Conservation (phyloP, 495 filamentous ascomycete genomes). For the Penicillium dipodomyicola region DNA sequence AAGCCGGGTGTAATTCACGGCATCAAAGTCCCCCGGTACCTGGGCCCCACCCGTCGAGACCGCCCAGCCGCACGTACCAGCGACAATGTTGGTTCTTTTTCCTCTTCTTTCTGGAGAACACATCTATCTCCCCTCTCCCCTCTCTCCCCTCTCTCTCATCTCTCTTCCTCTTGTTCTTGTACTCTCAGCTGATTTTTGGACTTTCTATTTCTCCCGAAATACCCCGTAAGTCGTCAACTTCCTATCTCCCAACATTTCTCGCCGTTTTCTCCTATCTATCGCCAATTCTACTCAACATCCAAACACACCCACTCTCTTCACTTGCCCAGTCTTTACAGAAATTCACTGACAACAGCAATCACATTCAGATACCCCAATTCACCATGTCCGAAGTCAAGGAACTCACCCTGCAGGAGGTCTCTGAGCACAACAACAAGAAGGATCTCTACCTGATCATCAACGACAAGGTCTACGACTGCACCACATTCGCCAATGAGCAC, state of each 20-base stretch:
- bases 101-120: constrained; percentile 8
- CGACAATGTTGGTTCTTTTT: constrained; percentile 12
- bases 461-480: constrained; percentile 91
- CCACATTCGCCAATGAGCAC: constrained; percentile 95
- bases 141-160: constrained; percentile 8
- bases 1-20: constrained; percentile 29
- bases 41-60: constrained; percentile 19
- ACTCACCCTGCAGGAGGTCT: constrained; percentile 81
- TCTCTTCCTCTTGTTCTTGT: constrained; percentile 11
- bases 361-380: constrained; percentile 12
- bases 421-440: constrained; percentile 91
- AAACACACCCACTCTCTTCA: background rate
- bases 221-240: constrained; percentile 1
- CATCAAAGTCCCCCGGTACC: constrained; percentile 16
- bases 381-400: constrained; percentile 67
- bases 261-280: constrained; percentile 14
- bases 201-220: constrained; percentile 2
- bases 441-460: constrained; percentile 89
- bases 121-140: constrained; percentile 6
- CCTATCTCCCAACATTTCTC: constrained; percentile 6
- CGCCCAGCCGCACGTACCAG: constrained; percentile 15
- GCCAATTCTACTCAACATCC: constrained; percentile 6
- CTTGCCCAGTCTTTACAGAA: constrained; percentile 4
- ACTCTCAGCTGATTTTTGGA: constrained; percentile 8
- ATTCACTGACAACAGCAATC: background rate